Evolutionary conservation across 805 yeast species (phyloP).

Genomic region (Yarrowia porcina): DNA sequence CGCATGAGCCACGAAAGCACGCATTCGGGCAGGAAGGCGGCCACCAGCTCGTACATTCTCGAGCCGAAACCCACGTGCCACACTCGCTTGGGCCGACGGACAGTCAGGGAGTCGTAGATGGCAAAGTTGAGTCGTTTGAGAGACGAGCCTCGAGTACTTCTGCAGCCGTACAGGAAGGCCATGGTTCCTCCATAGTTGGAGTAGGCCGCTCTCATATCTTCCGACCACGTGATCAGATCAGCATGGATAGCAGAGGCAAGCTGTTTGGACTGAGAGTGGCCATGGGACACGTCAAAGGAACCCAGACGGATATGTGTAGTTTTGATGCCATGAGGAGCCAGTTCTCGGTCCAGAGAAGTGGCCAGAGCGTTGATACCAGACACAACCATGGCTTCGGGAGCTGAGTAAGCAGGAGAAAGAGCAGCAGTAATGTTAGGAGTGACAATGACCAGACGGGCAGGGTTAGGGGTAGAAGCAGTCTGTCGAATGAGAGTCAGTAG

Average conservation of each 20-base stretch:
- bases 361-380: slow-evolving; percentile 44
- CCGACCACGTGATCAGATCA: slow-evolving; percentile 45
- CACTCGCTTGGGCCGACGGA: slow-evolving; percentile 34
- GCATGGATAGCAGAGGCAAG: slow-evolving; percentile 39
- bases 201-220: slow-evolving; percentile 39
- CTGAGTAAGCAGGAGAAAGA: slow-evolving; percentile 58
- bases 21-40: slow-evolving; percentile 36
- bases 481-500: slow-evolving; percentile 52
- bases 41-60: slow-evolving; percentile 35
- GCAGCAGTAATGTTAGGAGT: slow-evolving; percentile 56
- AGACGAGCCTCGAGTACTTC: slow-evolving; percentile 37
- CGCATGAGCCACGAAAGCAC: slow-evolving; percentile 41
- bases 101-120: slow-evolving; percentile 36
- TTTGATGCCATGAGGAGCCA: slow-evolving; percentile 44
- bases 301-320: slow-evolving; percentile 49
- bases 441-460: slow-evolving; percentile 46
- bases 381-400: slow-evolving; percentile 57
- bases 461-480: slow-evolving; percentile 40
- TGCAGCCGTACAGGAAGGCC: slow-evolving; percentile 36
- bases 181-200: slow-evolving; percentile 30
- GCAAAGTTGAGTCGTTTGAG: slow-evolving; percentile 36
- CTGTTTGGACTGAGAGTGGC: slow-evolving; percentile 36
- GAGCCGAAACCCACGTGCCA: slow-evolving; percentile 39
- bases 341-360: slow-evolving; percentile 43
- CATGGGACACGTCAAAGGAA: slow-evolving; percentile 43